Conservation (phyloP, 768 basidiomycete species). For the Russula virescens region DNA sequence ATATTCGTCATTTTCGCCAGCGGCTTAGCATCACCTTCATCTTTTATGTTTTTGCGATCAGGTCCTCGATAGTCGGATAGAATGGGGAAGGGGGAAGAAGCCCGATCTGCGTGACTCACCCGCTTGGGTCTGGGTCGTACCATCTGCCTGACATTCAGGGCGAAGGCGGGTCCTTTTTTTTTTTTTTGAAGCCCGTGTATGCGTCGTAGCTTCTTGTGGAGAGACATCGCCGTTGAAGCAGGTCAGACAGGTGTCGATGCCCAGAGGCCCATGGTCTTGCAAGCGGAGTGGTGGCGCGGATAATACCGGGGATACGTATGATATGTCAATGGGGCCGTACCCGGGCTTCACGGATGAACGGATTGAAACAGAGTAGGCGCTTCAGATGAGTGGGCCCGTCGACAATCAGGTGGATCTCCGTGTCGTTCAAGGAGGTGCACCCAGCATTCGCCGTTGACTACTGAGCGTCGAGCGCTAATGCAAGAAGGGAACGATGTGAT, state of each 20-base stretch:
- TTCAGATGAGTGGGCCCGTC: constrained; percentile 43
- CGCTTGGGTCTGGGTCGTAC: constrained; percentile 59
- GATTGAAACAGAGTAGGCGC: constrained; percentile 59
- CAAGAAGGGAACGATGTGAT: too few species aligned
- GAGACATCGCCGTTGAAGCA: constrained; percentile 94
- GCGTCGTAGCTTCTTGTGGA: constrained; percentile 62
- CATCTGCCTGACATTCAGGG: constrained; percentile 74
- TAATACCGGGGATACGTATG: too few species aligned
- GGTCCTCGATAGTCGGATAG: background rate
- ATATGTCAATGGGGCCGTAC: constrained; percentile 32
- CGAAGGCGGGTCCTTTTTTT: constrained; percentile 68
- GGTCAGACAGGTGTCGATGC: constrained; percentile 81
- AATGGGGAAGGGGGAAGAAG: background rate
- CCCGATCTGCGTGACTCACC: constrained; percentile 40
- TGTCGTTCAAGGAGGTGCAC: too few species aligned
- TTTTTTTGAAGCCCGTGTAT: constrained; percentile 58
- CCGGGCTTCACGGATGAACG: constrained; percentile 87
- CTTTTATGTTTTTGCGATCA: background rate
- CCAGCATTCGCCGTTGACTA: too few species aligned
- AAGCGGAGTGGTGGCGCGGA: too few species aligned
- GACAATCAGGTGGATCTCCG: too few species aligned
- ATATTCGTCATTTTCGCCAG: constrained; percentile 87
- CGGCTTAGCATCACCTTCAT: constrained; percentile 67
- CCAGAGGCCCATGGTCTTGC: constrained; percentile 41
- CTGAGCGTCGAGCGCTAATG: too few species aligned